Evolutionary conservation across 2,329 filamentous ascomycete genomes (phyloP).

Genomic region (Magnaporthiopsis poae): DNA sequence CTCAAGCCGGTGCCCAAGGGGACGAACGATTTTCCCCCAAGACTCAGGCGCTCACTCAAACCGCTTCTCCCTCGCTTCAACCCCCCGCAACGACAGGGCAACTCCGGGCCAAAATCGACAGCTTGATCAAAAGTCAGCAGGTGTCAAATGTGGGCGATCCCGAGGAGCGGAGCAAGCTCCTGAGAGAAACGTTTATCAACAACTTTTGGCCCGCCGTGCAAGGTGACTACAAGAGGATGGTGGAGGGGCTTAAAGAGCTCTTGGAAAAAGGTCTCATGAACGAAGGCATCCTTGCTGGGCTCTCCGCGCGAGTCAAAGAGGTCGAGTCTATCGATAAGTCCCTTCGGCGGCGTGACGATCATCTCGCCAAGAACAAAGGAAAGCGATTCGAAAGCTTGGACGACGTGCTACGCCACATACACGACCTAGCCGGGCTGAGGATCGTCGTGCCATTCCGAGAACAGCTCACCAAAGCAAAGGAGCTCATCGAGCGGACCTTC

Average conservation of each 20-base stretch:
- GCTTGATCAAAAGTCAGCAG: not conserved
- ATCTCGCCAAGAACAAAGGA: not conserved
- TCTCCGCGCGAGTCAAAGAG: conserved; percentile 6
- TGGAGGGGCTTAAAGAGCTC: conserved; percentile 3
- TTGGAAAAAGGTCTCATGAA: conserved; percentile 2
- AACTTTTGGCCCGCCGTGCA: conserved; percentile 5
- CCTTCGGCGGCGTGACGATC: conserved; percentile 7
- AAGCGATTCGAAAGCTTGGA: conserved; percentile 2
- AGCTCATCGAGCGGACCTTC: conserved; percentile 9
- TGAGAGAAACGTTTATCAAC: conserved; percentile 2
- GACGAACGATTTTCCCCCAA: not conserved
- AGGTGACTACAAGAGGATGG: conserved; percentile 8
- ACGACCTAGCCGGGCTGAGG: conserved; percentile 12
- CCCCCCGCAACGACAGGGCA: not conserved
- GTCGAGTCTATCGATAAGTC: conserved; percentile 6
- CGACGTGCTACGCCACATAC: conserved; percentile 8
- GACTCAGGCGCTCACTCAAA: not conserved
- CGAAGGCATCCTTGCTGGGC: not conserved
- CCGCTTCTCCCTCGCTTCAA: not conserved
- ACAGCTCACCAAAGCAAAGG: conserved; percentile 7
- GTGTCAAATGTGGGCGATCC: not conserved
- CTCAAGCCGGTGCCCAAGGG: not conserved
- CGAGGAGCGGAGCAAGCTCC: conserved; percentile 3
- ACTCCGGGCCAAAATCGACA: conserved; percentile 1
- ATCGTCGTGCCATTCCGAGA: conserved; percentile 10